Conservation (phyloP, 2,329 filamentous ascomycete species). For the Rutstroemia sp. region DNA sequence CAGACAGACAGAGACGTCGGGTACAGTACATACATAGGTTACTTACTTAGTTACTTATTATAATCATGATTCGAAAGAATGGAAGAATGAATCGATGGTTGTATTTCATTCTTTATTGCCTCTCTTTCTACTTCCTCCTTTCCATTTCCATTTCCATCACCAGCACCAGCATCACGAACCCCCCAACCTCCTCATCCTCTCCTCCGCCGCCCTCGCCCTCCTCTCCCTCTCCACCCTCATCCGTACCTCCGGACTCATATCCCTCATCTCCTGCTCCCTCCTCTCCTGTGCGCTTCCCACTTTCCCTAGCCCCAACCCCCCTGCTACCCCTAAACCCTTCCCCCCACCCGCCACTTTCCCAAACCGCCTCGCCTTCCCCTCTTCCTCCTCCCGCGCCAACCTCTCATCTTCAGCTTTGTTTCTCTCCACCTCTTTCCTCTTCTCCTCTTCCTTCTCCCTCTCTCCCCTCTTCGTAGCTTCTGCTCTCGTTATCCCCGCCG, state of each 20-base stretch:
- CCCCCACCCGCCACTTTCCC: constrained; percentile 30
- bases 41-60: too few relatives aligned
- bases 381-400: constrained; percentile 49
- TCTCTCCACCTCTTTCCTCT: constrained; percentile 61
- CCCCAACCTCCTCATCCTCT: constrained; percentile 29
- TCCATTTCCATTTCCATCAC: too few relatives aligned
- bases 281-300: constrained; percentile 68
- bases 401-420: constrained; percentile 66
- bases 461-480: constrained; percentile 65
- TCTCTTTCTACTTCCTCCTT: too few relatives aligned
- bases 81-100: too few relatives aligned
- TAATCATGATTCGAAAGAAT: too few relatives aligned
- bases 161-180: too few relatives aligned
- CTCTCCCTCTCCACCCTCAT: constrained; percentile 79
- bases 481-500: constrained; percentile 58
- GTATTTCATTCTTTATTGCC: too few relatives aligned
- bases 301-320: constrained; percentile 47
- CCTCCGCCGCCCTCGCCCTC: constrained; percentile 69
- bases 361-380: constrained; percentile 25
- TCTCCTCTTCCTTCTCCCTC: constrained; percentile 61
- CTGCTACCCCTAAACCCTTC: constrained; percentile 28
- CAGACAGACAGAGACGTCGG: too few relatives aligned
- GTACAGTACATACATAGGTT: too few relatives aligned
- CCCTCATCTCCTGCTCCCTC: constrained; percentile 75
- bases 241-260: constrained; percentile 81